phyloP scores from a whole-genome alignment of 371 early-diverging fungal species.

The Racocetra persica region DNA sequence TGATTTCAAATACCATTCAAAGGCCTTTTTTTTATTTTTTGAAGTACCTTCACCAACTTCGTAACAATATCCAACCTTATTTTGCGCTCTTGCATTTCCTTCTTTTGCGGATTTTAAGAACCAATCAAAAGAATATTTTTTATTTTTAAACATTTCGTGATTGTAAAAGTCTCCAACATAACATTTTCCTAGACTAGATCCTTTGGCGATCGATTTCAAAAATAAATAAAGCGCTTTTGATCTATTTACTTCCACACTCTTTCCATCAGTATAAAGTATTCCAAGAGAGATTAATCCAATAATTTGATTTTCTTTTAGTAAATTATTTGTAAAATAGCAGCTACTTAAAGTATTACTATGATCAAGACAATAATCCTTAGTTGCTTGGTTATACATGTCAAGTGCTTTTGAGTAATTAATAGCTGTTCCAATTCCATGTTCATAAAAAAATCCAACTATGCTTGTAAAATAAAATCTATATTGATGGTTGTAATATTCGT shows the following conservation, averaged over 20 bases:
- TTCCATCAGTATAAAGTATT: neutral
- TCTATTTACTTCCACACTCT: neutral
- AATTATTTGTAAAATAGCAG: no score
- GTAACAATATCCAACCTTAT: neutral
- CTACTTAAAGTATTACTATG: no score
- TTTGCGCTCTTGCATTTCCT: neutral
- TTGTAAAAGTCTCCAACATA: constrained; percentile 82
- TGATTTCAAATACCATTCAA: neutral
- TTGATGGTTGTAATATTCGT: no score
- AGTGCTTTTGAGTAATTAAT: neutral
- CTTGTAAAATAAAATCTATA: neutral
- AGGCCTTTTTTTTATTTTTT: neutral
- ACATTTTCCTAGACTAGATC: constrained; percentile 75
- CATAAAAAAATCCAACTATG: constrained; percentile 6
- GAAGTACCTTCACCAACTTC: neutral
- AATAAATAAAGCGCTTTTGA: constrained; percentile 1
- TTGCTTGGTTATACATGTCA: neutral
- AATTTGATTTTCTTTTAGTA: no score
- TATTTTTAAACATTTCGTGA: constrained; percentile 51
- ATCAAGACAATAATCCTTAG: neutral
- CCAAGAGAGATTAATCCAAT: neutral
- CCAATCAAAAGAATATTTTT: neutral
- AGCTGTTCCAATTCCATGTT: neutral
- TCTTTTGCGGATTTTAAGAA: neutral
- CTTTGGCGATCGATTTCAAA: constrained; percentile 60